Evolutionary conservation across 2,329 filamentous ascomycete genomes (phyloP).

Genomic region (Cladophialophora immunda): DNA sequence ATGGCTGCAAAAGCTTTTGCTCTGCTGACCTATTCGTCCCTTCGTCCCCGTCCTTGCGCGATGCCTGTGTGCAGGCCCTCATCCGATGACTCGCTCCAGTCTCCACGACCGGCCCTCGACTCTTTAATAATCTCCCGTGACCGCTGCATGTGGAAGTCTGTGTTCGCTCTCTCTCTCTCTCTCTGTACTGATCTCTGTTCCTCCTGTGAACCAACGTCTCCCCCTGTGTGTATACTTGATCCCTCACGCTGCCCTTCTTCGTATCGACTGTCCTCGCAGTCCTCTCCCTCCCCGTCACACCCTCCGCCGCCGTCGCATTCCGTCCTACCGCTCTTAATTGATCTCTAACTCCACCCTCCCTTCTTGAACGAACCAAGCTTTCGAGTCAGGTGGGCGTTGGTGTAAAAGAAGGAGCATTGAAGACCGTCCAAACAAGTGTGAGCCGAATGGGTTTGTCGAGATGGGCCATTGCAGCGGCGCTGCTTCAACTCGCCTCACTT

Average conservation of each 20-base stretch:
- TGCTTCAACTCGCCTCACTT: slow-evolving; percentile 36
- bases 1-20: slow-evolving; percentile 11
- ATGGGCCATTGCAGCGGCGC: slow-evolving; percentile 36
- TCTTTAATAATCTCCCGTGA: slow-evolving; percentile 21
- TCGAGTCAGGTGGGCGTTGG: slow-evolving; percentile 8
- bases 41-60: slow-evolving; percentile 8
- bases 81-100: slow-evolving; percentile 18
- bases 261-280: not conserved
- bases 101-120: not conserved
- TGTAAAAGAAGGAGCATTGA: slow-evolving; percentile 22
- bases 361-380: slow-evolving; percentile 7
- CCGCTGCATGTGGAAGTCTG: slow-evolving; percentile 18
- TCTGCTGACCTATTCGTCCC: slow-evolving; percentile 30
- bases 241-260: not conserved
- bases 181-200: not conserved
- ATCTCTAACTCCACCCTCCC: slow-evolving; percentile 2
- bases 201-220: not conserved
- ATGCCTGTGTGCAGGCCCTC: slow-evolving; percentile 8
- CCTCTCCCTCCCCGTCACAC: slow-evolving; percentile 10
- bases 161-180: slow-evolving; percentile 15
- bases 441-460: slow-evolving; percentile 35
- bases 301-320: slow-evolving; percentile 6
- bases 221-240: slow-evolving; percentile 7
- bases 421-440: slow-evolving; percentile 3
- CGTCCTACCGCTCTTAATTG: not conserved